Percentiles rank a stretch among this genome's conserved stretches.
phyloP scores from a whole-genome alignment of 1,284 basidiomycete genomes.

The Chalciporus piperatoides region DNA sequence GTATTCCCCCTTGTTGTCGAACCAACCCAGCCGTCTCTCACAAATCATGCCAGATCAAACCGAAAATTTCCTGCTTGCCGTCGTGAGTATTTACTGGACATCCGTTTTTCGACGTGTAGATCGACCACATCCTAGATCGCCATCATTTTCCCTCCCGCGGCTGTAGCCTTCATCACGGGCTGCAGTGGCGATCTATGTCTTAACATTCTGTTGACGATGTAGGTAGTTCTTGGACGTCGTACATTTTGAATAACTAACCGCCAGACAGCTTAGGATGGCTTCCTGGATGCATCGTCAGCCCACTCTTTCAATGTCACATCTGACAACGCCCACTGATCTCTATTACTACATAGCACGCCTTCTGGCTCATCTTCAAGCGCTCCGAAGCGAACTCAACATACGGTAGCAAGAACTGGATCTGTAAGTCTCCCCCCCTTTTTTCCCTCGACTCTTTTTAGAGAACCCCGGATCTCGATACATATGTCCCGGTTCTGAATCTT shows the following conservation, averaged over 20 bases:
- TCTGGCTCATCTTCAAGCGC: conserved; percentile 67
- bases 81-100: conserved; percentile 14
- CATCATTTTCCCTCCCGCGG: conserved; percentile 58
- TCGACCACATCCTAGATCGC: conserved; percentile 50
- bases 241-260: neutral
- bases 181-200: conserved; percentile 66
- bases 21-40: neutral
- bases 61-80: conserved; percentile 14
- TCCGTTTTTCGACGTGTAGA: neutral
- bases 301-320: neutral
- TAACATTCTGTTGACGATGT: conserved; percentile 69
- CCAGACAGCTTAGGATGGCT: conserved; percentile 61
- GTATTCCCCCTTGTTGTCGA: neutral
- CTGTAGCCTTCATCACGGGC: conserved; percentile 62
- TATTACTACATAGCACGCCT: conserved; percentile 42
- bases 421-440: conserved; percentile 36
- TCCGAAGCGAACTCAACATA: conserved; percentile 71
- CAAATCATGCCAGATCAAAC: conserved; percentile 20
- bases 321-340: neutral
- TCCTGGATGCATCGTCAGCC: conserved; percentile 61
- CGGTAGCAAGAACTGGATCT: conserved; percentile 62
- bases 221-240: neutral
- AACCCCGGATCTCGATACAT: neutral
- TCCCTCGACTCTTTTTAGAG: neutral
- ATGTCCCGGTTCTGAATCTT: too few species aligned